Conservation (phyloP, 2,329 filamentous ascomycete species). For the Teratosphaeria nubilosa region DNA sequence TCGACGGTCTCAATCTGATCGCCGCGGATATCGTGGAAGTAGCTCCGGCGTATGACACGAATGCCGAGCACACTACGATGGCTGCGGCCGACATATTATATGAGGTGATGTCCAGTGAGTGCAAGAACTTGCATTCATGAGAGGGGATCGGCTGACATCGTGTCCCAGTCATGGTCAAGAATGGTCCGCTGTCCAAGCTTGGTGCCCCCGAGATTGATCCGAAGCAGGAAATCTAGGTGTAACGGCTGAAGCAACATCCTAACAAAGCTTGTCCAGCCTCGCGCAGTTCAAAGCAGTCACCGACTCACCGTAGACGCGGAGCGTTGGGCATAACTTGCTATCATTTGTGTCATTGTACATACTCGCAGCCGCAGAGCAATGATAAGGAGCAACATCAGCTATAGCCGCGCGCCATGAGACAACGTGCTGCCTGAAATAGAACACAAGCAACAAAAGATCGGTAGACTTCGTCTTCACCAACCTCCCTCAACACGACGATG, state of each 20-base stretch:
- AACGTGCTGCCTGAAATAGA: neutral
- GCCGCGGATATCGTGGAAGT: constrained; percentile 66
- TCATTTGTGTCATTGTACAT: too few species aligned
- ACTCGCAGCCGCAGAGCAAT: too few species aligned
- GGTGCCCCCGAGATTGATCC: constrained; percentile 15
- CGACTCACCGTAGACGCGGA: too few species aligned
- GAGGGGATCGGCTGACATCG: neutral
- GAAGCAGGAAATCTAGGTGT: constrained; percentile 13
- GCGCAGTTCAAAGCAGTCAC: too few species aligned
- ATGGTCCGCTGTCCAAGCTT: constrained; percentile 54
- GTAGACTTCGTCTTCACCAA: too few species aligned
- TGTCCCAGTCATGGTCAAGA: constrained; percentile 59
- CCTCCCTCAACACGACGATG: neutral
- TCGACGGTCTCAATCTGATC: constrained; percentile 57
- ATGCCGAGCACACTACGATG: constrained; percentile 65
- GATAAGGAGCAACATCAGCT: too few species aligned
- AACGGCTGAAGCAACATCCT: neutral
- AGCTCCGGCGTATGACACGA: constrained; percentile 62
- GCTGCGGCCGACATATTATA: constrained; percentile 60
- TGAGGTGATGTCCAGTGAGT: constrained; percentile 55
- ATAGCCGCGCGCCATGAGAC: neutral
- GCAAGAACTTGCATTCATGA: constrained; percentile 8
- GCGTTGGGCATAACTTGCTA: too few species aligned
- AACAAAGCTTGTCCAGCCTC: too few species aligned
- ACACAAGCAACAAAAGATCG: too few species aligned